Evolutionary conservation across 768 basidiomycete genomes (phyloP).

Genomic region (Suillus alpinus): DNA sequence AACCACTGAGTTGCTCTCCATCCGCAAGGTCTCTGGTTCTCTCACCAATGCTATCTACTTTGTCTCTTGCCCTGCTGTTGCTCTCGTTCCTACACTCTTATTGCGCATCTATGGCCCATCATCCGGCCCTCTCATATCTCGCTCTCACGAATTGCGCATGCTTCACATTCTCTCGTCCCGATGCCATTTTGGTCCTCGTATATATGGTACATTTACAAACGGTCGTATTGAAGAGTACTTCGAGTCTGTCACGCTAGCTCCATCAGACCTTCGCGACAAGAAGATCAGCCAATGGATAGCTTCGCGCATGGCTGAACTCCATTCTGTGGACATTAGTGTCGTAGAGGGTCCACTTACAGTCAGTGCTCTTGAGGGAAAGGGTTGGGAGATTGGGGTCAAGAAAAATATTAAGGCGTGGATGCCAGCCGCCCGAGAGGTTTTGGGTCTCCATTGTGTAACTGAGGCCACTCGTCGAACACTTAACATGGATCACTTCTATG

Average conservation of each 20-base stretch:
- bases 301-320: constrained; percentile 94
- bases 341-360: constrained; percentile 48
- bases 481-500: constrained; percentile 60
- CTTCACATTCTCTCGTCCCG: constrained; percentile 86
- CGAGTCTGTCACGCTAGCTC: constrained; percentile 76
- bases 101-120: constrained; percentile 92
- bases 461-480: constrained; percentile 49
- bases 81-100: constrained; percentile 62
- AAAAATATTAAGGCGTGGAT: constrained; percentile 76
- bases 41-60: constrained; percentile 98
- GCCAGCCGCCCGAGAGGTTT: constrained; percentile 66
- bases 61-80: constrained; percentile 66
- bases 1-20: constrained; percentile 47
- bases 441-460: constrained; percentile 54
- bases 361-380: constrained; percentile 40
- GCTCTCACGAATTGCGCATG: constrained; percentile 80
- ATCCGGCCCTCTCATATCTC: constrained; percentile 83
- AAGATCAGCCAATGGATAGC: constrained; percentile 82
- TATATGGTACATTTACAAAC: constrained; percentile 94
- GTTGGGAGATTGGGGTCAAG: constrained; percentile 57
- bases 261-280: constrained; percentile 75
- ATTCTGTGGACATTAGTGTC: constrained; percentile 79
- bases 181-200: constrained; percentile 85
- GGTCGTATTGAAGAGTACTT: constrained; percentile 97
- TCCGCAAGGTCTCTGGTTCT: constrained; percentile 85